Conservation (phyloP, 192 early-diverging fungal species). For the Spizellomyces sp. region DNA sequence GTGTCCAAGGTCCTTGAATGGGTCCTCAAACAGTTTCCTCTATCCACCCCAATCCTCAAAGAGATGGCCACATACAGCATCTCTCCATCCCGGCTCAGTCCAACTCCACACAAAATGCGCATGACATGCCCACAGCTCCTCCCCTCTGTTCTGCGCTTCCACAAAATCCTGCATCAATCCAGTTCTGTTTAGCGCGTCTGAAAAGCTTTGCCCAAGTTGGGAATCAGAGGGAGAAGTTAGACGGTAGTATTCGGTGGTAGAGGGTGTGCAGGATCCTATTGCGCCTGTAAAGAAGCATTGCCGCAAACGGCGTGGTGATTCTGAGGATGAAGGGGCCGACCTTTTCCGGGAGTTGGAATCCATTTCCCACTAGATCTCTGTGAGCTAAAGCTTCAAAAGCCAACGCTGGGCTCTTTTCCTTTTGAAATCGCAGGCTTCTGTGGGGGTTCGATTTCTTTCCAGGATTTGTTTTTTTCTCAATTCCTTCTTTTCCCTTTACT, state of each 20-base stretch:
- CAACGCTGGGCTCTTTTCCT: too few relatives aligned
- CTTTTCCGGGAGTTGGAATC: too few relatives aligned
- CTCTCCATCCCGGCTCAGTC: slow-evolving; percentile 11
- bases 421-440: too few relatives aligned
- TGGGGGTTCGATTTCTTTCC: too few relatives aligned
- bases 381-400: too few relatives aligned
- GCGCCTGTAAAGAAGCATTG: slow-evolving; percentile 15
- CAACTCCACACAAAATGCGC: slow-evolving; percentile 16
- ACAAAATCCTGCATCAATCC: background rate
- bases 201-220: background rate
- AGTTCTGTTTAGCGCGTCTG: slow-evolving; percentile 1
- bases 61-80: slow-evolving; percentile 8
- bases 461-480: too few relatives aligned
- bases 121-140: slow-evolving; percentile 27
- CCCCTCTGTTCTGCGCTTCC: background rate
- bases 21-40: too few relatives aligned
- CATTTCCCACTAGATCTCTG: too few relatives aligned
- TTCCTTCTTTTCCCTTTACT: too few relatives aligned
- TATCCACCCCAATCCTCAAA: slow-evolving; percentile 24
- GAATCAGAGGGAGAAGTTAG: background rate
- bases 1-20: too few relatives aligned
- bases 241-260: slow-evolving; percentile 26
- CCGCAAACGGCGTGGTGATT: slow-evolving; percentile 13
- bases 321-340: background rate
- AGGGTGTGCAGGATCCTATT: slow-evolving; percentile 18